Conservation (phyloP, 1,284 basidiomycete genomes). For the Cutaneotrichosporon daszewskae region DNA sequence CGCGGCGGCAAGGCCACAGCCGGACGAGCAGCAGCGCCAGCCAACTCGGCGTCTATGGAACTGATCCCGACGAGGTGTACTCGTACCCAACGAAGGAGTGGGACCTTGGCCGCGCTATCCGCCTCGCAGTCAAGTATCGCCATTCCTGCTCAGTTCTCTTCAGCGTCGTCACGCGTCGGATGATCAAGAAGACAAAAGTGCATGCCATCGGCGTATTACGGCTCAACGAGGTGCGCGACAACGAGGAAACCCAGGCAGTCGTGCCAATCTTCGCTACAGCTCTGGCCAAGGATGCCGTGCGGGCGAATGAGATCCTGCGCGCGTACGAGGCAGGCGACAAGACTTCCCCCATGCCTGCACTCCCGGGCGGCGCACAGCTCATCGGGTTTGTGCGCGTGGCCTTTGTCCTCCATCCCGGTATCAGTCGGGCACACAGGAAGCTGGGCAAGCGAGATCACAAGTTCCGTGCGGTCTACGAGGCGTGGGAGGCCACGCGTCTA, state of each 20-base stretch:
- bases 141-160: conserved; percentile 44
- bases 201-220: conserved; percentile 33
- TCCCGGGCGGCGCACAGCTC: conserved; percentile 3
- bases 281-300: conserved; percentile 26
- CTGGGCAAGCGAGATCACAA: conserved; percentile 38
- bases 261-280: conserved; percentile 36
- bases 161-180: conserved; percentile 24
- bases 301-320: conserved; percentile 5
- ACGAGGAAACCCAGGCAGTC: conserved; percentile 15
- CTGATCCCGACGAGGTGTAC: neutral
- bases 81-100: conserved; percentile 7
- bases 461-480: conserved; percentile 40
- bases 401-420: conserved; percentile 36
- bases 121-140: conserved; percentile 43
- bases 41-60: too few relatives aligned
- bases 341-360: neutral
- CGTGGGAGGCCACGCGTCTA: conserved; percentile 34
- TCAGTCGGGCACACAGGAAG: conserved; percentile 35
- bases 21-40: neutral
- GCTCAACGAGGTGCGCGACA: conserved; percentile 33
- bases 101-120: conserved; percentile 20
- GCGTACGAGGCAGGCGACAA: neutral
- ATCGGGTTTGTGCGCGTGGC: conserved; percentile 32
- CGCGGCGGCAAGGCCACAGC: too few relatives aligned
- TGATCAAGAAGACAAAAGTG: conserved; percentile 37